A percentile compares a stretch with the other conserved stretches of the same genome.
Conservation (phyloP, 148 eudicot genomes). For the Pouteria glomerata region DNA sequence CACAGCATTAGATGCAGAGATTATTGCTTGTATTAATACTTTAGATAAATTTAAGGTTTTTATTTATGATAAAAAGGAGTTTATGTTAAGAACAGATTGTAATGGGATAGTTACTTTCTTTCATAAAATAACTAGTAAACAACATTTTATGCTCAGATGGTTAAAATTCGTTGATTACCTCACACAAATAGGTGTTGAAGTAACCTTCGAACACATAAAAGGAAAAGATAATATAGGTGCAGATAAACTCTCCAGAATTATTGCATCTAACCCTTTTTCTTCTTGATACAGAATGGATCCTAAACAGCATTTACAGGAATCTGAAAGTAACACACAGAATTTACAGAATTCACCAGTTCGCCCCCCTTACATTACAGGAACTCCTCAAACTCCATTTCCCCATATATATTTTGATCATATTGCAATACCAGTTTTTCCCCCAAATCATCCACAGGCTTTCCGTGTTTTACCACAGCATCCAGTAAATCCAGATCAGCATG, state of each 20-base stretch:
- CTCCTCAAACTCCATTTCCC: not conserved
- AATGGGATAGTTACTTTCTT: too few species aligned
- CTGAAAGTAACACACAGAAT: not conserved
- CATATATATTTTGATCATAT: not conserved
- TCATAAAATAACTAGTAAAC: not conserved
- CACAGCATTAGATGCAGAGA: not conserved
- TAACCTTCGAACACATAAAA: too few species aligned
- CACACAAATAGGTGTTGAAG: too few species aligned
- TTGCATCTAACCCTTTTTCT: not conserved
- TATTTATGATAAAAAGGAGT: too few species aligned
- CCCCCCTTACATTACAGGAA: not conserved
- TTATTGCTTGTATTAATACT: too few species aligned
- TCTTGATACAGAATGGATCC: not conserved
- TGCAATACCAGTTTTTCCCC: not conserved
- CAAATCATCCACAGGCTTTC: not conserved
- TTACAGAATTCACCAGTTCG: not conserved
- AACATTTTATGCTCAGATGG: too few species aligned
- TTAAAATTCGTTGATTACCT: too few species aligned
- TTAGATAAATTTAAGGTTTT: too few species aligned
- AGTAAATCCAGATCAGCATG: not conserved
- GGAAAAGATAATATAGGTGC: not conserved
- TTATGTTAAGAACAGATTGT: not conserved
- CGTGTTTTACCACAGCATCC: not conserved
- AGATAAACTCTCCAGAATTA: too few species aligned
- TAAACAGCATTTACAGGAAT: not conserved